These are phyloP conservation scores for Epicoccum nigrum DNA, from an alignment of 2,329 filamentous ascomycete genomes.

Conservation along the genomic window DNA sequence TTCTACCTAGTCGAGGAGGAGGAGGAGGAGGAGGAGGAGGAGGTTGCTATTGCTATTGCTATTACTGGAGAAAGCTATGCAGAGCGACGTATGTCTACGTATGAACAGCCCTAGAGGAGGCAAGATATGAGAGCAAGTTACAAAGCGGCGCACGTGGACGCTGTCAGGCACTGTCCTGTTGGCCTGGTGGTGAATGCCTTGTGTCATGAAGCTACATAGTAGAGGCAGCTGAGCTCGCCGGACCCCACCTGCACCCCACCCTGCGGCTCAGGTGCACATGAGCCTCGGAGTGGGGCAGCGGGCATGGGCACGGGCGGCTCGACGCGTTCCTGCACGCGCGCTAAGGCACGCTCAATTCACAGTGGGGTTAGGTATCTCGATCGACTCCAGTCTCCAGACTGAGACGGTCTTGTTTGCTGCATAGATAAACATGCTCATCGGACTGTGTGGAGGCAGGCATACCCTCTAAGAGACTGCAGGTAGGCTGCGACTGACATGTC, in stretches of 20 bases:
- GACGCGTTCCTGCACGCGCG: conserved; percentile 35
- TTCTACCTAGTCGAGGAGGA: too few species aligned
- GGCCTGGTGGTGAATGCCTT: conserved; percentile 31
- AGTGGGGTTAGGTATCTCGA: too few species aligned
- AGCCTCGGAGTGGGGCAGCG: conserved; percentile 15
- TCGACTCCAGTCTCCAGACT: neutral
- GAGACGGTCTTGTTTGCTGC: neutral
- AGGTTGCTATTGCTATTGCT: too few species aligned
- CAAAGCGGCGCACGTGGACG: conserved; percentile 28
- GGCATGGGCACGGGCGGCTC: conserved; percentile 8
- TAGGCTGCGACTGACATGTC: conserved; percentile 20
- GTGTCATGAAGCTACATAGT: conserved; percentile 28
- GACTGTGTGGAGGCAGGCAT: conserved; percentile 63
- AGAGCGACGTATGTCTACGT: neutral
- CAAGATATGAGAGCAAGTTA: conserved; percentile 6
- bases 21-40: too few species aligned
- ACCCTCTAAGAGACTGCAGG: neutral
- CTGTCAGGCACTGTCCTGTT: conserved; percentile 26
- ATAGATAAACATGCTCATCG: conserved; percentile 69
- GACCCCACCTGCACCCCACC: too few species aligned
- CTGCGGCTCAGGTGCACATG: neutral
- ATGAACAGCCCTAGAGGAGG: neutral
- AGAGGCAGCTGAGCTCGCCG: conserved; percentile 4
- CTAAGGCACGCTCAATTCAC: conserved; percentile 12
- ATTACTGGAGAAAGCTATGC: too few species aligned